A percentile compares a stretch with the other conserved stretches of the same genome.
phyloP scores from a whole-genome alignment of 2,329 filamentous ascomycete species.

The Apiospora aurea region DNA sequence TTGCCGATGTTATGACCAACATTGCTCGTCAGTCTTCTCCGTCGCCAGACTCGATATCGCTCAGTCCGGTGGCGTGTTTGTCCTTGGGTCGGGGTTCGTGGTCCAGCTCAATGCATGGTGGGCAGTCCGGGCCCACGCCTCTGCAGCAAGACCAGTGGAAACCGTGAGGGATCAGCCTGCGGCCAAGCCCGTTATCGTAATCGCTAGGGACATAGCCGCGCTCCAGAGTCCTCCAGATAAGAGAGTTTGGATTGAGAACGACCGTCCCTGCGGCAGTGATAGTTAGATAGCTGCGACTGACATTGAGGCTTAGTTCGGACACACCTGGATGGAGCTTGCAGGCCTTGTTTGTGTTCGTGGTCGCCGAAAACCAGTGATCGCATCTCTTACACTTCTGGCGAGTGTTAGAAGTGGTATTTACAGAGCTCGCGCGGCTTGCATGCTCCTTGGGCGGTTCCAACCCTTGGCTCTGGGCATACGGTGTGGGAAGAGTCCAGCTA shows the following conservation, averaged over 20 bases:
- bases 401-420: not conserved
- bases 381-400: not conserved
- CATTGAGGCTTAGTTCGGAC: not conserved
- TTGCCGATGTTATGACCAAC: not conserved
- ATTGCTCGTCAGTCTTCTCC: not conserved
- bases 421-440: not conserved
- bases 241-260: not conserved
- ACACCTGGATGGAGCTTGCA: not conserved
- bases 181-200: not conserved
- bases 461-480: not conserved
- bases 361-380: not conserved
- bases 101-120: not conserved
- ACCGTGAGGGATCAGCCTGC: not conserved
- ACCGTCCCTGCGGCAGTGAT: not conserved
- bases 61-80: not conserved
- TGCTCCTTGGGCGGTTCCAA: not conserved
- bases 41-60: too few species aligned
- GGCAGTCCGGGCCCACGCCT: not conserved
- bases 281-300: not conserved
- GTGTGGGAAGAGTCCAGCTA: not conserved
- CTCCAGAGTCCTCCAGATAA: not conserved
- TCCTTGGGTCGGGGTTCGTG: not conserved
- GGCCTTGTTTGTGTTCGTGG: not conserved
- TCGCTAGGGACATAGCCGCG: not conserved
- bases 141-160: not conserved